Percentiles rank a stretch among this genome's conserved stretches.
Evolutionary conservation across 2,329 filamentous ascomycete genomes (phyloP).

Genomic region (Cladosporium sp.): DNA sequence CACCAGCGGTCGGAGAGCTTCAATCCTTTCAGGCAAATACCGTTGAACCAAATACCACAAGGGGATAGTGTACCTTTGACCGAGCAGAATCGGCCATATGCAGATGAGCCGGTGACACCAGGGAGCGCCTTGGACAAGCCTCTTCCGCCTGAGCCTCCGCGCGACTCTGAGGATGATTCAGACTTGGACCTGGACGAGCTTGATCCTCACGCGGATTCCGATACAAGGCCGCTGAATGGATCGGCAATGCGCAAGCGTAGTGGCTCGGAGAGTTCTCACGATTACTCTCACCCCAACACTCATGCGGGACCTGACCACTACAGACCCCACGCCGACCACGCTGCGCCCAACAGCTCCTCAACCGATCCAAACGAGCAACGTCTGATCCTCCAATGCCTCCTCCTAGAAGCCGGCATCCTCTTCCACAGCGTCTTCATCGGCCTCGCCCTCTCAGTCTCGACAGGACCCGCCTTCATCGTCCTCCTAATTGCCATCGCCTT

Average conservation of each 20-base stretch:
- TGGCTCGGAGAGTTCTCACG: slow-evolving; percentile 7
- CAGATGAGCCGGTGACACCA: slow-evolving; percentile 14
- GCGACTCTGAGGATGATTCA: slow-evolving; percentile 24
- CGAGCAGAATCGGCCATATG: slow-evolving; percentile 20
- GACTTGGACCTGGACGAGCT: slow-evolving; percentile 34
- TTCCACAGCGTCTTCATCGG: slow-evolving; percentile 76
- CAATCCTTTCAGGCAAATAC: slow-evolving; percentile 25
- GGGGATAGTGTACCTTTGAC: slow-evolving; percentile 15
- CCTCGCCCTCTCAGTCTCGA: slow-evolving; percentile 67
- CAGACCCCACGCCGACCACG: neutral
- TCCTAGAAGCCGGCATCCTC: slow-evolving; percentile 72
- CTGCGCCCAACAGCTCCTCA: neutral
- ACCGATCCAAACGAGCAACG: slow-evolving; percentile 48
- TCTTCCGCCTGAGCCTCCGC: slow-evolving; percentile 24
- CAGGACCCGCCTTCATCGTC: slow-evolving; percentile 60
- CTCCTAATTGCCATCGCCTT: slow-evolving; percentile 67
- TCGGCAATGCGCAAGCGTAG: slow-evolving; percentile 11
- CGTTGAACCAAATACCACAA: slow-evolving; percentile 15
- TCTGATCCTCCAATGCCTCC: slow-evolving; percentile 67
- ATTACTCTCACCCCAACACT: slow-evolving; percentile 14
- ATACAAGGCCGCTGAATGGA: slow-evolving; percentile 24
- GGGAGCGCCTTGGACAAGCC: slow-evolving; percentile 27
- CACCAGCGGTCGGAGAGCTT: slow-evolving; percentile 22
- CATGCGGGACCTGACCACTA: slow-evolving; percentile 15
- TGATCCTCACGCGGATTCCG: slow-evolving; percentile 21